Percentiles rank a stretch among this genome's conserved stretches.
phyloP scores from a whole-genome alignment of 2,329 filamentous ascomycete species.

The Fusarium agapanthi region DNA sequence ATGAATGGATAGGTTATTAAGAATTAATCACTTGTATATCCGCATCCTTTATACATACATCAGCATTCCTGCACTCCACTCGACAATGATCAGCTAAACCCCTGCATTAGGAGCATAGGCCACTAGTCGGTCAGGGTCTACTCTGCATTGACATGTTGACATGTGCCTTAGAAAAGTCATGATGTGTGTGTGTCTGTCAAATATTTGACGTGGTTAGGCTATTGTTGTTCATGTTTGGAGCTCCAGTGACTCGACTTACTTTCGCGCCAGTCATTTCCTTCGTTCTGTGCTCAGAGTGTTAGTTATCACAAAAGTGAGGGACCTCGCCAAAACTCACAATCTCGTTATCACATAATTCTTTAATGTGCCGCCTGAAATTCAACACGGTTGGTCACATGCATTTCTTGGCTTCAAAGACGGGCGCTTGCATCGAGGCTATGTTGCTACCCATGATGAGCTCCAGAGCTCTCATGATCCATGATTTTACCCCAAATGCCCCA shows the following conservation, averaged over 20 bases:
- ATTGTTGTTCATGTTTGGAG: background rate
- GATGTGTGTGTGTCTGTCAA: background rate
- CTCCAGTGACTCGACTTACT: background rate
- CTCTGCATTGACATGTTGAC: background rate
- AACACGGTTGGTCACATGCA: slow-evolving; percentile 7
- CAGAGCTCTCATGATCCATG: slow-evolving; percentile 31
- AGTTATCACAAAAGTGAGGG: too few species aligned
- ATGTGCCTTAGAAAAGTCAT: background rate
- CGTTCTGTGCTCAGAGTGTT: background rate
- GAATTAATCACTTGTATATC: background rate
- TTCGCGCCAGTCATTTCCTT: too few species aligned
- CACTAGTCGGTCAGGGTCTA: background rate
- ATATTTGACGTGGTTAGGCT: background rate
- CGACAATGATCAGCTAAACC: background rate
- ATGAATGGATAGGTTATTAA: background rate
- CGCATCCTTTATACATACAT: background rate
- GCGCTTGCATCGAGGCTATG: slow-evolving; percentile 38
- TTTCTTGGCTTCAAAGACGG: slow-evolving; percentile 34
- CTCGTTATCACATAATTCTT: background rate
- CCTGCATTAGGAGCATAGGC: background rate
- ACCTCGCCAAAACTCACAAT: background rate
- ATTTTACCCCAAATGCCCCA: slow-evolving; percentile 23
- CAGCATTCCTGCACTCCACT: background rate
- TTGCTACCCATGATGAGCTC: slow-evolving; percentile 25
- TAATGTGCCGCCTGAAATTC: background rate